Base-by-base conservation (phyloP, 148 eudicot species). In the Rhododendron williamsianum region DNA sequence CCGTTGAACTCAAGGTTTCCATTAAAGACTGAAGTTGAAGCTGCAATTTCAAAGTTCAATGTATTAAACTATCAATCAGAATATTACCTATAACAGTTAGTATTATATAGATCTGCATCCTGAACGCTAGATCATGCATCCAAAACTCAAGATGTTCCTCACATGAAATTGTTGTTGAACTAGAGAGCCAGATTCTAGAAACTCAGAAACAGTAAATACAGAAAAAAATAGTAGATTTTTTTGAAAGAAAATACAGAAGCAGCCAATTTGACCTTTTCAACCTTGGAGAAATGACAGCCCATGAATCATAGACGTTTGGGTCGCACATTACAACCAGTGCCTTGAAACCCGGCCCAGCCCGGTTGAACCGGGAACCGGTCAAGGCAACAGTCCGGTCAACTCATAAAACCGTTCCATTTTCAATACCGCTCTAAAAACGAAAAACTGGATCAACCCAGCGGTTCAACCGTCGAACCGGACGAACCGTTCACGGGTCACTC, bases 21-120 rank as follows among this genome's bases (percentile, higher is more conserved):
- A 97, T 97, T 87, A 97, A 84, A 84, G 95, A 94, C 88, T 97
- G 99, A 83, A 97, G 96, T 93, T 97, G 99, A 58, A 95, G 91
- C 99, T 97, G 98, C 92, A 93, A 74, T 84, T 79, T 69, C 33
- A 82, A 84, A 38, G 87, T 82, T 67, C 46, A 27, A 72, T 56
- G 60, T 16, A 16, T 54, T 4, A 16, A 54, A 4, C 60, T 69
- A 82, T 69, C 56, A 81, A 85, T 85, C 84, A 86, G 86, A 67
- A 49, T 60, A 86, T 48, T 27, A 38, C 43, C 69, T n/a, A 9
- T 38, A 21, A 84, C 65, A 69, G 41, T 23, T 58, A 51, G 43
- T 4, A 65, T 18, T 27, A 27, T 51, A 30, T 36, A 76, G 41
- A 71, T 49, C 69, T 49, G 83, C 81, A 80, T 80, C 41, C 13